Evolutionary conservation across 179 eudicot genomes (phyloP).

Genomic region (Drosera spatulata): DNA sequence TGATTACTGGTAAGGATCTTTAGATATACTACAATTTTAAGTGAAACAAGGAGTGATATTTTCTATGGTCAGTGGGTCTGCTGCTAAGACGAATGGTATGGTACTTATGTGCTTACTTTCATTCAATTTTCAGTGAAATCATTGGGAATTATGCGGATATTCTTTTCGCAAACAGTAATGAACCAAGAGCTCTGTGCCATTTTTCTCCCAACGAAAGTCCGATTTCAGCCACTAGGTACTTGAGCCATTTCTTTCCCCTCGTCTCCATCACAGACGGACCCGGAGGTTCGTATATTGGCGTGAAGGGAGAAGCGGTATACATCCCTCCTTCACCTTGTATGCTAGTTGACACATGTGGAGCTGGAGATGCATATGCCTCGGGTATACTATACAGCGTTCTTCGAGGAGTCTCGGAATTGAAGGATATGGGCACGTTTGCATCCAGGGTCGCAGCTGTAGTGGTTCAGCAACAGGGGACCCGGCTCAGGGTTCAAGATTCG

Average conservation of each 20-base stretch:
- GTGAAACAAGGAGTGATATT: too few relatives aligned
- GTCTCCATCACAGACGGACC: conserved; percentile 93
- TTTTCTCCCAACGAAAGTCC: conserved; percentile 69
- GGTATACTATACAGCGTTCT: conserved; percentile 71
- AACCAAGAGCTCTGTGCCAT: conserved; percentile 82
- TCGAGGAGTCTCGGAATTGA: conserved; percentile 64
- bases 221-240: conserved; percentile 63
- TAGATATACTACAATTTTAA: too few relatives aligned
- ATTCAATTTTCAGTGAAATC: conserved; percentile 53
- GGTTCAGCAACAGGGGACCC: conserved; percentile 94
- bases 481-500: conserved; percentile 78
- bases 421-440: conserved; percentile 70
- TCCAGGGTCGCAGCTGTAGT: conserved; percentile 90
- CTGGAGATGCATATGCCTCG: conserved; percentile 94
- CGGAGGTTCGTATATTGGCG: conserved; percentile 80
- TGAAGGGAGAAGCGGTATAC: conserved; percentile 79
- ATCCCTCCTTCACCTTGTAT: conserved; percentile 85
- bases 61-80: too few relatives aligned
- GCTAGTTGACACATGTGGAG: conserved; percentile 93
- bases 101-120: background rate
- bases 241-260: conserved; percentile 88
- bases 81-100: too few relatives aligned
- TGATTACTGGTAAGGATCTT: conserved; percentile 60
- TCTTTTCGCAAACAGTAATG: conserved; percentile 77
- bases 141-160: conserved; percentile 80